Evolutionary conservation across 768 basidiomycete species (phyloP), one percentile per base, ranked within the genome.

Genomic region (Russula earlei): DNA sequence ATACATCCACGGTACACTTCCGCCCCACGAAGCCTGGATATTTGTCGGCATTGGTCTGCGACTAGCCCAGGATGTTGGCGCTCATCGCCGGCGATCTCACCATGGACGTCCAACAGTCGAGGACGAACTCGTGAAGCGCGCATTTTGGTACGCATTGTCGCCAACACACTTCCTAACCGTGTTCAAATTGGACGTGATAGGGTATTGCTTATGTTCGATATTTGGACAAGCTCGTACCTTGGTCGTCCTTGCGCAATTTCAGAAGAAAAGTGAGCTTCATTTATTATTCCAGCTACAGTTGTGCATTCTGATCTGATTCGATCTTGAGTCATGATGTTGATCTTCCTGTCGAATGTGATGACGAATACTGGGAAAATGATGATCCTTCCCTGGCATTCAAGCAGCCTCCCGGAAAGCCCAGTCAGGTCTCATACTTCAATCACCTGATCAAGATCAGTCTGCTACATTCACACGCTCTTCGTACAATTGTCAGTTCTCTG

Each of bases 91-190:
- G 46, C 70, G 66, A 54, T 67, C 72, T 6, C 69, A 75, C 17
- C 71, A 71, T 52, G 63, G 65, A 10, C 58, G 65, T 6, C 75
- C 75, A 17, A 78, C 71, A 10, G 69, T 74, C 5, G 83, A 89
- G 60, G 77, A 84, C 51, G 87, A 91, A 64, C 72, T 86, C 22
- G 86, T 84, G 79, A 87, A 87, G 65, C 77, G 83, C n/a, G 81
- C 77, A 11, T 83, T 83, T 63, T 84, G 82, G 81, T 78, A 62
- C 14, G 68, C 25, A 25, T 25, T 19, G n/a, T 33, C 25, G 4
- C 5, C 7, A n/a, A 29, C 22, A 43, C 17, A 3, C n/a, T 7
- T 0, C 17, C n/a, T n/a, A n/a, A n/a, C n/a, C 10, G 4, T 36
- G 24, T 15, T 17, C 49, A 37, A 41, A 24, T 14, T 38, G 7